phyloP scores from a whole-genome alignment of 768 basidiomycete genomes.

The Auriculariales sp. region DNA sequence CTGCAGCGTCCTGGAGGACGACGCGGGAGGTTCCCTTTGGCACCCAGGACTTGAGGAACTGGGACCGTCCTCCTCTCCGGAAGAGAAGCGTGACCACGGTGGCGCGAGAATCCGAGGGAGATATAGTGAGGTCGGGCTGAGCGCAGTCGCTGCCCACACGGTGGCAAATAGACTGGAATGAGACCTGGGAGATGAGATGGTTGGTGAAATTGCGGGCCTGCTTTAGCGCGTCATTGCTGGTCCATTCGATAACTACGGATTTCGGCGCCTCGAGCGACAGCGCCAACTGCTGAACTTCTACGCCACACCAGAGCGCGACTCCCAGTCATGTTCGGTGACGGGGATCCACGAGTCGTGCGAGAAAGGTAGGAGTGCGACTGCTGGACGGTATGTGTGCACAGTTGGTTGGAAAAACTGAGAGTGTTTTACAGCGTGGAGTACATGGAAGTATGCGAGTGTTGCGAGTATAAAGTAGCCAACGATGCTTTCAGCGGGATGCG shows the following conservation, averaged over 20 bases:
- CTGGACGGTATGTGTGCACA: slow-evolving; percentile 32
- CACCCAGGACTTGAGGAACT: slow-evolving; percentile 22
- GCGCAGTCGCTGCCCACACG: slow-evolving; percentile 24
- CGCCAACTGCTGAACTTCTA: slow-evolving; percentile 66
- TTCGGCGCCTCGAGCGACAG: slow-evolving; percentile 31
- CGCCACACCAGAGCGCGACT: slow-evolving; percentile 20
- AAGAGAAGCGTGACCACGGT: slow-evolving; percentile 38
- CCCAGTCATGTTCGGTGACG: slow-evolving; percentile 41
- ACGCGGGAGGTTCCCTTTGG: neutral
- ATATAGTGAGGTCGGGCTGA: slow-evolving; percentile 16
- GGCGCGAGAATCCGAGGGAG: slow-evolving; percentile 19
- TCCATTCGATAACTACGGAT: neutral
- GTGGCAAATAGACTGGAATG: slow-evolving; percentile 37
- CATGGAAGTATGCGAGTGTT: slow-evolving; percentile 90
- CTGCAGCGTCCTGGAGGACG: slow-evolving; percentile 8
- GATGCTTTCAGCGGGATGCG: slow-evolving; percentile 53
- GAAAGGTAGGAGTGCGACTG: slow-evolving; percentile 37
- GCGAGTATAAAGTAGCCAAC: slow-evolving; percentile 80
- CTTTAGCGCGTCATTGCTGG: slow-evolving; percentile 6
- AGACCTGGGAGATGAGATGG: slow-evolving; percentile 29
- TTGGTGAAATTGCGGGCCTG: slow-evolving; percentile 29
- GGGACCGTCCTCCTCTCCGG: slow-evolving; percentile 31
- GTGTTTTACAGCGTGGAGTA: slow-evolving; percentile 80
- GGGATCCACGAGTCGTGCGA: slow-evolving; percentile 40
- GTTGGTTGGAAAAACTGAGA: slow-evolving; percentile 52